Evolutionary conservation across 345 rosid genomes (phyloP), one percentile per base, ranked within the genome.

Genomic region (Erysimum cheiranthoides): DNA sequence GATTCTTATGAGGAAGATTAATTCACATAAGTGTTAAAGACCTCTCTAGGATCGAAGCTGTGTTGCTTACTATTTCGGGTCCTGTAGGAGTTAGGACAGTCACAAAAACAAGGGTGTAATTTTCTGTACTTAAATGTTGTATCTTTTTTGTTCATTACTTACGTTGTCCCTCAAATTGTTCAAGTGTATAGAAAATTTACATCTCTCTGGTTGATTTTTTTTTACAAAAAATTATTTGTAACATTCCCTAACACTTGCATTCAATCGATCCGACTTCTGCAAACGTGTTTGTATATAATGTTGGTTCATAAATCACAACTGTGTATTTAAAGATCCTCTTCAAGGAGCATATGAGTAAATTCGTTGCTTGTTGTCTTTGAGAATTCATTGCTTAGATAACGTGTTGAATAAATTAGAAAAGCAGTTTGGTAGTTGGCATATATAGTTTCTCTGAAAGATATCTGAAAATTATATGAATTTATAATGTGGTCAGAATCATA

Each of bases 141-240:
- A 13, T 40, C 31, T 43, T 42, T 61, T 61, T 25, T 61, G 18
- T 13, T 40, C 50, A 61, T 61, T 40, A 40, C 50, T 61, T 40
- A 40, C 50, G 10, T 42, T 61, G 51, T 61, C 36, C 5, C 47
- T 21, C 46, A 59, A 25, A 67, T 50, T 68, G 62, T 36, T 50
- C 53, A 75, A 76, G 64, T 76, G 79, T 76, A 76, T 52, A 69
- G 75, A 62, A 76, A 31, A 51, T 66, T 73, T 61, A 61, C 66
- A 39, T n/a, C 42, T 42, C 2, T 36, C 4, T 36, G n/a, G 64
- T 27, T 1, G 8, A 10, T 59, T 1, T 53, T 35, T 59, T 31
- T n/a, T 21, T 21, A 1, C 1, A 21, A 2, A 5, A 13, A 43
- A 14, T 17, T 49, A 11, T 8, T 49, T 49, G 53, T 49, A 8